phyloP scores from a whole-genome alignment of 1,139 yeast genomes.

The Pichia sp. region DNA sequence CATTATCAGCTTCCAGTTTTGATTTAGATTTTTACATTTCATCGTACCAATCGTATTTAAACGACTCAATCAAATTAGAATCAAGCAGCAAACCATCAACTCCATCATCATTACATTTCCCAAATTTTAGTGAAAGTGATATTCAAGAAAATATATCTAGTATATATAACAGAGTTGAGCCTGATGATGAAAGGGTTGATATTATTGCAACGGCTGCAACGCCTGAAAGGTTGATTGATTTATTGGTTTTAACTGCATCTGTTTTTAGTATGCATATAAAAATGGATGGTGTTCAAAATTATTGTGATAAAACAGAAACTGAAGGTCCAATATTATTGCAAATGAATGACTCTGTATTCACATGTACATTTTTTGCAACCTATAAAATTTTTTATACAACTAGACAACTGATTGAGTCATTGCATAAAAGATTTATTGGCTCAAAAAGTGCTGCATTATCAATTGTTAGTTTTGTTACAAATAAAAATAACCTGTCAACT shows the following conservation, averaged over 20 bases:
- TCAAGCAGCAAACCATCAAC: background rate
- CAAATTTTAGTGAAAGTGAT: background rate
- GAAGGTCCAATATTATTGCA: constrained; percentile 28
- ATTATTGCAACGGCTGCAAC: constrained; percentile 46
- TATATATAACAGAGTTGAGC: no score
- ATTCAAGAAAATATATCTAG: background rate
- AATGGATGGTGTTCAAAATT: constrained; percentile 36
- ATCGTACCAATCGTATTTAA: constrained; percentile 22
- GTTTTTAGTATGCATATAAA: constrained; percentile 46
- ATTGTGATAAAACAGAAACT: constrained; percentile 16
- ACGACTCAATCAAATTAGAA: constrained; percentile 9
- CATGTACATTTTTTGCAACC: constrained; percentile 59
- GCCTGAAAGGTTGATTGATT: constrained; percentile 52
- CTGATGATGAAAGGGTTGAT: constrained; percentile 23
- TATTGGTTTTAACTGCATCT: constrained; percentile 54
- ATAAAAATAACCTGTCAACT: constrained; percentile 49
- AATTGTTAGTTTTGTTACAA: constrained; percentile 37
- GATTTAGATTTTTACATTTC: constrained; percentile 27
- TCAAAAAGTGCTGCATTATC: constrained; percentile 54
- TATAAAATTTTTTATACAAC: constrained; percentile 60
- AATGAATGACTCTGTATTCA: constrained; percentile 55
- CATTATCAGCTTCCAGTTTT: constrained; percentile 28
- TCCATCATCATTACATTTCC: background rate
- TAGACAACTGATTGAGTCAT: constrained; percentile 39
- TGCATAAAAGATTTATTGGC: constrained; percentile 49